A percentile compares a stretch with the other conserved stretches of the same genome.
phyloP scores from a whole-genome alignment of 768 basidiomycete species.

The Trametes elegans region DNA sequence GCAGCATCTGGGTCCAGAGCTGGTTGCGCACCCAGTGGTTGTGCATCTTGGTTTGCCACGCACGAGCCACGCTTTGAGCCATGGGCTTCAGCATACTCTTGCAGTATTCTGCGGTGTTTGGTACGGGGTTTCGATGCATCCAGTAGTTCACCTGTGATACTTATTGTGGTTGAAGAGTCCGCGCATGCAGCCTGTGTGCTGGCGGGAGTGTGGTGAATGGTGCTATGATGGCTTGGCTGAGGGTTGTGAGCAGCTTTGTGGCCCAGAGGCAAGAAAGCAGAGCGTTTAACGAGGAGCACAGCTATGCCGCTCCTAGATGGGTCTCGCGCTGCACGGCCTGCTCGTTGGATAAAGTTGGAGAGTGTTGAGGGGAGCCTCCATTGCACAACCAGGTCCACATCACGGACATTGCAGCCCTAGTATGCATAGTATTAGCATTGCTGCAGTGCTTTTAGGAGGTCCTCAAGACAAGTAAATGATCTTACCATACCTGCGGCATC shows the following conservation, averaged over 20 bases:
- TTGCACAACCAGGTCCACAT: constrained; percentile 38
- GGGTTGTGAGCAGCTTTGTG: not conserved
- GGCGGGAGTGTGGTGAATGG: constrained; percentile 26
- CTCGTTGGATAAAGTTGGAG: constrained; percentile 33
- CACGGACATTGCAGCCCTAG: constrained; percentile 24
- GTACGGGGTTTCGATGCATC: not conserved
- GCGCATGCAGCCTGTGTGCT: not conserved
- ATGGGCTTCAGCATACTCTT: not conserved
- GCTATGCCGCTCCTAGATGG: constrained; percentile 2
- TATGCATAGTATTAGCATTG: not conserved
- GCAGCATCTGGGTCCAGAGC: not conserved
- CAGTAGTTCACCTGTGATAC: not conserved
- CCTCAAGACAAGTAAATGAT: not conserved
- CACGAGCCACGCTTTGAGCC: not conserved
- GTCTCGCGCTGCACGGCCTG: constrained; percentile 32
- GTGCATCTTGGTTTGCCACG: not conserved
- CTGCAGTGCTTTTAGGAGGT: too few relatives aligned
- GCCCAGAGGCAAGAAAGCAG: not conserved
- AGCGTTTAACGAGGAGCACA: constrained; percentile 4
- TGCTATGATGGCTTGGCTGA: constrained; percentile 1
- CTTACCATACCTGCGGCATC: constrained; percentile 28
- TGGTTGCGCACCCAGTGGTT: not conserved
- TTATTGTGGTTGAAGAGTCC: not conserved
- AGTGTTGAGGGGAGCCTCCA: constrained; percentile 35
- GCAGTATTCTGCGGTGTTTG: not conserved